phyloP scores from a whole-genome alignment of 23 red algal genomes.

The Cyanidiococcus yangmingshanensis region DNA sequence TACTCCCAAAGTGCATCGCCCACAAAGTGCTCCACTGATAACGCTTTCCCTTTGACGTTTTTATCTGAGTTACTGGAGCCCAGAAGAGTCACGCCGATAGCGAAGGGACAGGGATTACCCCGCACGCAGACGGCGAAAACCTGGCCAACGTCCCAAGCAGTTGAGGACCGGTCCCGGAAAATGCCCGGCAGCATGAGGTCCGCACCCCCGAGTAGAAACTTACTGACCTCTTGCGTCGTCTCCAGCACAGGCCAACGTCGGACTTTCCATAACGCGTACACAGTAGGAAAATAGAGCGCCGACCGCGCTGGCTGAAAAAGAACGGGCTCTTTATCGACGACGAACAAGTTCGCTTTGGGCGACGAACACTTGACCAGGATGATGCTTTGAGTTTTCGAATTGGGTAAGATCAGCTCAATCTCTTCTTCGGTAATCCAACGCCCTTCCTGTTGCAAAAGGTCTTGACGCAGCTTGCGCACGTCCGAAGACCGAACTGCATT shows the following conservation, averaged over 20 bases:
- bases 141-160: not conserved
- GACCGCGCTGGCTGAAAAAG: constrained; percentile 17
- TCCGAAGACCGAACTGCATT: constrained; percentile 1
- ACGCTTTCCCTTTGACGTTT: constrained; percentile 21
- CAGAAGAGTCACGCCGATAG: constrained; percentile 9
- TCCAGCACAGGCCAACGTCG: constrained; percentile 21
- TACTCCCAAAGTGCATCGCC: constrained; percentile 26
- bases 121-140: constrained; percentile 9
- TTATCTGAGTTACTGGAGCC: not conserved
- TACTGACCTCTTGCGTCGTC: constrained; percentile 16
- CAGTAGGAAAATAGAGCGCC: constrained; percentile 7
- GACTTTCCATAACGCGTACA: constrained; percentile 24
- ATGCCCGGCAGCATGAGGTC: constrained; percentile 33
- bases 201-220: constrained; percentile 25
- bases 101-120: constrained; percentile 23
- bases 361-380: constrained; percentile 2
- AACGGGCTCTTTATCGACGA: constrained; percentile 12
- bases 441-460: not conserved
- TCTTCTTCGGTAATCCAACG: constrained; percentile 7
- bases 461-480: constrained; percentile 16
- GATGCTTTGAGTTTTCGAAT: not conserved
- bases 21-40: constrained; percentile 20
- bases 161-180: not conserved
- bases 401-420: not conserved
- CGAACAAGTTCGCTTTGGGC: constrained; percentile 6